Conservation (phyloP, 129 eudicot species). For the Flaveria brownii region DNA sequence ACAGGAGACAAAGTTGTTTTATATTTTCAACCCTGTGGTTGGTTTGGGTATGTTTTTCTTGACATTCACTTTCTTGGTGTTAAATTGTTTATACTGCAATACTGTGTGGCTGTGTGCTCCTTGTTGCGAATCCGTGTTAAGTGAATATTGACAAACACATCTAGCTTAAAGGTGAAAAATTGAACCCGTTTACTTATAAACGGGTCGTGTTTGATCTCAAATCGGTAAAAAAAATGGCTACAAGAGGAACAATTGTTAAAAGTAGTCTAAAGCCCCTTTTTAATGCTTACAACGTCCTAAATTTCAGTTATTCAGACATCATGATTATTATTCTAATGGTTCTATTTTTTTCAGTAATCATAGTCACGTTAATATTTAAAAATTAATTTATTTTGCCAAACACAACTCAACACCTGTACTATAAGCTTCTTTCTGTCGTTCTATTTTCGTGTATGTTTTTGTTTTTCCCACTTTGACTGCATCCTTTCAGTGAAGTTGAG, state of each 20-base stretch:
- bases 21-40: constrained; percentile 96
- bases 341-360: neutral
- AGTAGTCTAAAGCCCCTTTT: neutral
- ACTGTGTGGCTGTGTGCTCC: constrained; percentile 6
- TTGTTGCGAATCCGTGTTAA: constrained; percentile 20
- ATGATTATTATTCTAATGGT: neutral
- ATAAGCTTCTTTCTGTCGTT: neutral
- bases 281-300: neutral
- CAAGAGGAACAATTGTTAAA: neutral
- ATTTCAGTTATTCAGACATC: neutral
- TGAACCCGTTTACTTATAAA: neutral
- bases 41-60: constrained; percentile 73
- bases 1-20: constrained; percentile 96
- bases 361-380: neutral
- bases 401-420: neutral
- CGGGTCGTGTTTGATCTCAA: neutral
- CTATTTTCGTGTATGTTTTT: neutral
- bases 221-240: neutral
- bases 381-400: neutral
- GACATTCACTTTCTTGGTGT: neutral
- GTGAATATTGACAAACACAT: neutral
- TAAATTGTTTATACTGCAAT: constrained; percentile 5
- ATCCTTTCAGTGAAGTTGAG: neutral
- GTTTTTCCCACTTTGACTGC: neutral
- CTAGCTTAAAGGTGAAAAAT: neutral